These are phyloP conservation scores for Mycena indigotica DNA, from an alignment of 768 basidiomycete species.

Conservation along the genomic window DNA sequence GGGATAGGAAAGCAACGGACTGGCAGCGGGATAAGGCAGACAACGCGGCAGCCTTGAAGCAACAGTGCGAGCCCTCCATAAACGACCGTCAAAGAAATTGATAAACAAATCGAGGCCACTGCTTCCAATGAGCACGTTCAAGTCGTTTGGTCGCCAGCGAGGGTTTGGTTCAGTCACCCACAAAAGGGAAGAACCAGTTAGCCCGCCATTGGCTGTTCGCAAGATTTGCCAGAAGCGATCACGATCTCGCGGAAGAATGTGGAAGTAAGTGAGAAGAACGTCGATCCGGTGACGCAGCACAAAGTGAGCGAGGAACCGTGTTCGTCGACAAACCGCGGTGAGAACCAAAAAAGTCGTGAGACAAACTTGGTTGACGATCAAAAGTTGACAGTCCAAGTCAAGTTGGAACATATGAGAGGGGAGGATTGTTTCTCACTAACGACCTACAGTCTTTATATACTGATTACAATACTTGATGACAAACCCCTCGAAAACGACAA, in stretches of 20 bases:
- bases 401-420: not conserved
- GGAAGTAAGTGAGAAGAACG: not conserved
- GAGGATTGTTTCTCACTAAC: not conserved
- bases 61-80: not conserved
- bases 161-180: not conserved
- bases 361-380: not conserved
- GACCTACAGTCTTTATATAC: not conserved
- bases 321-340: not conserved
- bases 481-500: not conserved
- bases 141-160: not conserved
- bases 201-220: not conserved
- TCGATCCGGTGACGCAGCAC: not conserved
- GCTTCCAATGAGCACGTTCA: not conserved
- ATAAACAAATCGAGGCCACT: not conserved
- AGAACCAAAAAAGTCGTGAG: not conserved
- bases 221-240: not conserved
- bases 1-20: not conserved
- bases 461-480: not conserved
- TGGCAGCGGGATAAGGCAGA: not conserved
- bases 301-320: not conserved
- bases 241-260: not conserved
- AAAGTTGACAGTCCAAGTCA: not conserved
- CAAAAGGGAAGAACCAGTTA: not conserved
- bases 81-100: not conserved
- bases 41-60: not conserved